phyloP scores from a whole-genome alignment of 345 rosid genomes.

The Eucalyptus brandiana region DNA sequence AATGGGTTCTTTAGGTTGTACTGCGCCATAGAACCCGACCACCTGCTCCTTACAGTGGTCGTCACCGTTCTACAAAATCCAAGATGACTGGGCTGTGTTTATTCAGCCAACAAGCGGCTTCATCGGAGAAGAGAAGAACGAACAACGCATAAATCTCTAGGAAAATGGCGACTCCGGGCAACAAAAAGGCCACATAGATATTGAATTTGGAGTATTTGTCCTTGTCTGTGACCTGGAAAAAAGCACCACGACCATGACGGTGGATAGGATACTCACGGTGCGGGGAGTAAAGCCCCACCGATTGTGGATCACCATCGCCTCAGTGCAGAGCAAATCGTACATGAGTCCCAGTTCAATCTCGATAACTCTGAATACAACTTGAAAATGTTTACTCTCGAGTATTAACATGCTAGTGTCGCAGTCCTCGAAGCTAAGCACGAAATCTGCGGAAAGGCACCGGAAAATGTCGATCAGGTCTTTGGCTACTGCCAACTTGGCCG shows the following conservation, averaged over 20 bases:
- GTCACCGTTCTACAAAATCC: not conserved
- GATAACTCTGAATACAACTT: too few relatives aligned
- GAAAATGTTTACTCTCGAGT: too few relatives aligned
- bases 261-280: not conserved
- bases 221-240: not conserved
- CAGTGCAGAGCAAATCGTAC: too few relatives aligned
- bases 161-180: not conserved
- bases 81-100: not conserved
- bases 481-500: too few relatives aligned
- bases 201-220: not conserved
- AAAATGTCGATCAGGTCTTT: too few relatives aligned
- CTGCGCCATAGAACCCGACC: too few relatives aligned
- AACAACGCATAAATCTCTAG: not conserved
- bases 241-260: not conserved
- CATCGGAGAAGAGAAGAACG: not conserved
- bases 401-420: too few relatives aligned
- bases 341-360: too few relatives aligned
- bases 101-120: not conserved
- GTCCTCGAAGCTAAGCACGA: too few relatives aligned
- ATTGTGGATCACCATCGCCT: not conserved
- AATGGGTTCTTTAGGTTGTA: too few relatives aligned
- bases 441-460: too few relatives aligned
- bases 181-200: not conserved
- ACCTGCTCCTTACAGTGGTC: too few relatives aligned
- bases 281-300: not conserved